These are phyloP conservation scores for Xylaria sp. DNA, from an alignment of 2,329 filamentous ascomycete genomes.

Conservation along the genomic window DNA sequence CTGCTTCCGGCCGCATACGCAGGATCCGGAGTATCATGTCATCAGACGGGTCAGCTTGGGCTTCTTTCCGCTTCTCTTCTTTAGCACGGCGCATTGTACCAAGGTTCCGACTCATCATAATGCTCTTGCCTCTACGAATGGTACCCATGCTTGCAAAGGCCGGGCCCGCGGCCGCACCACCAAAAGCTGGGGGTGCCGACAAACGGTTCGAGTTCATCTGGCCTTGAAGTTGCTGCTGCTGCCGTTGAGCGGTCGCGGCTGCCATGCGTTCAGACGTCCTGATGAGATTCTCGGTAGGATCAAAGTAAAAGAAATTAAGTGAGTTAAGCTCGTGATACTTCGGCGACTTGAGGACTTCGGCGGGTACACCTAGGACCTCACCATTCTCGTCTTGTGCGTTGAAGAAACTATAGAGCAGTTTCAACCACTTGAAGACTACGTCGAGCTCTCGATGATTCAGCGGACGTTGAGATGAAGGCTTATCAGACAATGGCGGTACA, in stretches of 20 bases:
- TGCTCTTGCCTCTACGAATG: slow-evolving; percentile 72
- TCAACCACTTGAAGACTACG: slow-evolving; percentile 92
- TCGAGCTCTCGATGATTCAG: slow-evolving; percentile 89
- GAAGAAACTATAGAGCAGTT: slow-evolving; percentile 92
- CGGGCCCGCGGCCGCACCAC: slow-evolving; percentile 51
- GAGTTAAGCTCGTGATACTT: slow-evolving; percentile 98
- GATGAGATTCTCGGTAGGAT: slow-evolving; percentile 87
- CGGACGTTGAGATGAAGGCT: slow-evolving; percentile 83
- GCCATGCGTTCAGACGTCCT: slow-evolving; percentile 97
- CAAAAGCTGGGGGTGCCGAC: slow-evolving; percentile 62
- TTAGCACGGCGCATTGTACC: slow-evolving; percentile 97
- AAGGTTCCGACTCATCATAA: slow-evolving; percentile 92
- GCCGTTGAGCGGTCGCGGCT: slow-evolving; percentile 77
- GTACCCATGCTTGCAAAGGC: slow-evolving; percentile 71
- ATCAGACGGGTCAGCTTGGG: slow-evolving; percentile 94
- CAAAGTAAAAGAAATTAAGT: slow-evolving; percentile 98
- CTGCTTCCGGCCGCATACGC: slow-evolving; percentile 91
- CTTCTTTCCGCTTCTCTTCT: slow-evolving; percentile 93
- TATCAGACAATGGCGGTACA: slow-evolving; percentile 93
- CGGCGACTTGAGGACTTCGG: slow-evolving; percentile 91
- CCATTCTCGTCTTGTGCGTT: slow-evolving; percentile 86
- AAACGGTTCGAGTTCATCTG: slow-evolving; percentile 65
- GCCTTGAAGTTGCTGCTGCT: slow-evolving; percentile 69
- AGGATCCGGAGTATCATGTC: slow-evolving; percentile 97
- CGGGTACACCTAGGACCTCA: slow-evolving; percentile 84